Evolutionary conservation across 129 eudicot species (phyloP).

Genomic region (Pittosporum tobira): DNA sequence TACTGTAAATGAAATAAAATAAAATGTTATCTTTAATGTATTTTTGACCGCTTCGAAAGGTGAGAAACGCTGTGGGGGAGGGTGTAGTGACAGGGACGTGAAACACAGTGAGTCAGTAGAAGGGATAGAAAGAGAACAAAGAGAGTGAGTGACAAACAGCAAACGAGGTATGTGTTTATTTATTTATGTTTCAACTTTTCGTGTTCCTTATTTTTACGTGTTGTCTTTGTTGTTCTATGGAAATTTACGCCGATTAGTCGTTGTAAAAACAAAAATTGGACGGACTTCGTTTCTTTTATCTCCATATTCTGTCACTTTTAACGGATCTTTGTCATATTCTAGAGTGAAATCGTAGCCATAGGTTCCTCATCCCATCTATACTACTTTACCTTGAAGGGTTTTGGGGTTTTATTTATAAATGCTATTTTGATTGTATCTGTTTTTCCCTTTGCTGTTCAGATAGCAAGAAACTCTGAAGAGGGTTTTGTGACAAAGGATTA

Average conservation of each 20-base stretch:
- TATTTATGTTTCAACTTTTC: background rate
- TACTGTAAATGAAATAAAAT: too few relatives aligned
- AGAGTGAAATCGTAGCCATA: constrained; percentile 22
- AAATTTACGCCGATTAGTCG: constrained; percentile 21
- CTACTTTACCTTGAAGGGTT: constrained; percentile 1
- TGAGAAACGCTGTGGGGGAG: too few relatives aligned
- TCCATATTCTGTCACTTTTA: background rate
- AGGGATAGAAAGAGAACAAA: background rate
- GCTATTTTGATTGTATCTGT: constrained; percentile 25
- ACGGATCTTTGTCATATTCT: constrained; percentile 31
- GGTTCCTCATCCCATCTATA: constrained; percentile 41
- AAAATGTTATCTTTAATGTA: too few relatives aligned
- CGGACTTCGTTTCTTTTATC: background rate
- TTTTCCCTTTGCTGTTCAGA: background rate
- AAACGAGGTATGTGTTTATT: constrained; percentile 18
- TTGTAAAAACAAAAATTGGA: background rate
- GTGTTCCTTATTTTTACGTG: constrained; percentile 1
- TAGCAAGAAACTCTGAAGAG: constrained; percentile 21
- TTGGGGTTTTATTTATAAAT: constrained; percentile 7
- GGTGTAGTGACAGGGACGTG: too few relatives aligned
- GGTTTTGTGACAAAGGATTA: constrained; percentile 15
- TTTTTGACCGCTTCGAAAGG: too few relatives aligned
- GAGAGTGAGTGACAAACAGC: constrained; percentile 7
- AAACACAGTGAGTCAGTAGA: too few relatives aligned
- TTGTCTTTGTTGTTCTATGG: constrained; percentile 1